These are phyloP conservation scores for Xylaria arbuscula DNA, from an alignment of 2,329 filamentous ascomycete genomes.

Conservation along the genomic window DNA sequence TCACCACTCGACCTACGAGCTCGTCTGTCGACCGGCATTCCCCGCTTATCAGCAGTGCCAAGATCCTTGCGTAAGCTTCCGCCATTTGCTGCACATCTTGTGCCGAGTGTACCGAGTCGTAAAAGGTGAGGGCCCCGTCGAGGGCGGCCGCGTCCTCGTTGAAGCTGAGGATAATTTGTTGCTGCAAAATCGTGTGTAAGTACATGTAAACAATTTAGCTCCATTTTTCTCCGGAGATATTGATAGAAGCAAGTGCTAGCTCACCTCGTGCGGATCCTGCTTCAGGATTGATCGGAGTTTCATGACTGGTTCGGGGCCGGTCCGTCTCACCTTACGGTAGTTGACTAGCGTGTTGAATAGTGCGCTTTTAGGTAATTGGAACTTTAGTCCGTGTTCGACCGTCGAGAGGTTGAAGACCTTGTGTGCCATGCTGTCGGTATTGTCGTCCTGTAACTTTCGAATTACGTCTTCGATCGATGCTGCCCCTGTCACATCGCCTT, in stretches of 20 bases:
- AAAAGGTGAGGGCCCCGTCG: slow-evolving; percentile 6
- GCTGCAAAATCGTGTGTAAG: slow-evolving; percentile 12
- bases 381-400: background rate
- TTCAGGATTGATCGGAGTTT: slow-evolving; percentile 22
- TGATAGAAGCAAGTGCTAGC: background rate
- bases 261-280: slow-evolving; percentile 27
- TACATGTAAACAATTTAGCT: background rate
- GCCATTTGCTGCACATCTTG: slow-evolving; percentile 6
- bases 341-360: slow-evolving; percentile 27
- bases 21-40: background rate
- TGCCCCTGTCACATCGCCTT: background rate
- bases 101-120: slow-evolving; percentile 2
- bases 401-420: slow-evolving; percentile 23
- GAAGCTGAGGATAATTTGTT: slow-evolving; percentile 21
- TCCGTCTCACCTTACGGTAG: slow-evolving; percentile 23
- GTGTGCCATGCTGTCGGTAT: slow-evolving; percentile 25
- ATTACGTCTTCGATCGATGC: slow-evolving; percentile 7
- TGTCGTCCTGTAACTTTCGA: slow-evolving; percentile 17
- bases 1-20: background rate
- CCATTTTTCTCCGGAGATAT: background rate
- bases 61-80: background rate
- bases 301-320: slow-evolving; percentile 17
- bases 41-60: slow-evolving; percentile 1
- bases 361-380: background rate
- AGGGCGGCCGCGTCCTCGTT: slow-evolving; percentile 12